Base-by-base conservation (phyloP, 331 rosid genomes). In the Cydonia oblonga region DNA sequence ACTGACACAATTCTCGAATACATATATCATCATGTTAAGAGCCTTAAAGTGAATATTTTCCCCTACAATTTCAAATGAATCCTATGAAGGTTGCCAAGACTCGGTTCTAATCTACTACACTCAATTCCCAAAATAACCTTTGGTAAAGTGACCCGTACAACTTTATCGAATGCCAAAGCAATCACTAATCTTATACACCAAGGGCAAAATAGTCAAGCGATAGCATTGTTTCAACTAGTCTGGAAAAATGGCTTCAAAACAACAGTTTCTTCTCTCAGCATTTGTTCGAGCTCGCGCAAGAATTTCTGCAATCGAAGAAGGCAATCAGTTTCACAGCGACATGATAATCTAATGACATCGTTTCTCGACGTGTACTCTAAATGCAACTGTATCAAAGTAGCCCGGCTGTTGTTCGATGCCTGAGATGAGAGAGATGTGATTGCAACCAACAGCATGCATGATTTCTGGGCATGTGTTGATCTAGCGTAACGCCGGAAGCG, bases 281-380 rank as follows among this genome's bases (percentile, higher is more conserved):
- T 52, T 71, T 33, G 29, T 49, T 14, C 70, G 69, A 62, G 81
- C 72, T 42, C 75, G 83, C 70, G 85, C 76, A 49, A 65, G 63
- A 44, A 38, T 71, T 23, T 32, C 72, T 38, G 72, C 75, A 30
- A 44, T 82, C 13, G 51, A 68, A 14, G 76, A 28, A 67, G 86
- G 83, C 12, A 53, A 75, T 70, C 79, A 82, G 32, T 57, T 68
- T 54, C 86, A 78, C 64, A 69, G 83, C 78, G 78, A 78, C 68
- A 52, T 16, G 65, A 26, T 58, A 8, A 33, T 71, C 44, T 75
- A 9, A 71, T 68, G 83, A 82, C 83, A 7, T 79, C 74, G 13
- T 54, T 82, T 24, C 70, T 78, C 7, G 70, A 66, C 69, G 23
- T 79, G 69, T 75, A 75, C 78, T 25, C 19, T 18, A 78, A 82